Conservation (phyloP, 352 stramenopile species). For the Elongisporangium undulatum region DNA sequence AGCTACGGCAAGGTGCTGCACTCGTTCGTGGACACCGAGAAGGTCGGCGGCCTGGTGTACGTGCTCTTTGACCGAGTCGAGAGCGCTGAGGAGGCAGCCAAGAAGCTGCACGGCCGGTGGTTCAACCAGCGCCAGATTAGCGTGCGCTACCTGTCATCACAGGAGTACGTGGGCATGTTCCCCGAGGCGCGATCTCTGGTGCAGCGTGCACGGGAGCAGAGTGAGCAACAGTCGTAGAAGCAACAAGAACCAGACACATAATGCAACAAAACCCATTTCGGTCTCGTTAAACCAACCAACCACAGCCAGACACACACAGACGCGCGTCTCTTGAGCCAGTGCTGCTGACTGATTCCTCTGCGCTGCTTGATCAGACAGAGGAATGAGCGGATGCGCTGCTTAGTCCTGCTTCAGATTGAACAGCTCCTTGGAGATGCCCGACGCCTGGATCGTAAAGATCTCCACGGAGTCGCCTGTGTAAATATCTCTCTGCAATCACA, state of each 20-base stretch:
- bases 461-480: constrained; percentile 98
- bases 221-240: constrained; percentile 17
- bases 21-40: constrained; percentile 81
- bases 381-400: constrained; percentile 1
- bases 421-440: constrained; percentile 87
- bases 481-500: constrained; percentile 93
- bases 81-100: constrained; percentile 54
- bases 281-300: not conserved
- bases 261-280: not conserved
- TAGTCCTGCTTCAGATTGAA: constrained; percentile 97
- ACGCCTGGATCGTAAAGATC: constrained; percentile 96
- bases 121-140: constrained; percentile 91
- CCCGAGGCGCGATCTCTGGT: constrained; percentile 69
- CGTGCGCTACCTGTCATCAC: constrained; percentile 78
- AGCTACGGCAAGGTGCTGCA: constrained; percentile 72
- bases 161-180: constrained; percentile 90
- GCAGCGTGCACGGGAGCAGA: constrained; percentile 40
- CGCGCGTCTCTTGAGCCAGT: not conserved
- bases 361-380: no score
- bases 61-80: constrained; percentile 69
- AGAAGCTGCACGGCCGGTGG: constrained; percentile 85
- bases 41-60: constrained; percentile 84
- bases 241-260: not conserved
- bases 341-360: not conserved
- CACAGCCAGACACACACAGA: not conserved